Base-by-base conservation (phyloP, 192 early-diverging fungal species). In the Coemansia sp. region DNA sequence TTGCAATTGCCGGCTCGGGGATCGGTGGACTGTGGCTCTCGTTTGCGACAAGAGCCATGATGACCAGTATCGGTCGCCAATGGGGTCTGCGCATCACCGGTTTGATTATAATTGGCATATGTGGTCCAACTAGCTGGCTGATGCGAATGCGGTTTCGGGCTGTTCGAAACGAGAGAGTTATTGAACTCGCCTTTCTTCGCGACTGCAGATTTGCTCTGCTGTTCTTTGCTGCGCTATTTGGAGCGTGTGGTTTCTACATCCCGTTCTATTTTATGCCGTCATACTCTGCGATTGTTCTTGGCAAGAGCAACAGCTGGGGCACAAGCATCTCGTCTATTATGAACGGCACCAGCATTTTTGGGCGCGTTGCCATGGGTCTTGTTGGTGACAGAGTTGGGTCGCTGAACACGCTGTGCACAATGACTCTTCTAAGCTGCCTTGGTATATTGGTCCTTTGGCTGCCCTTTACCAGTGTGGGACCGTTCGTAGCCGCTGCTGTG, bases 11-110 rank as follows among this genome's bases (percentile, higher is more conserved):
- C 15, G 92, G 90, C 1, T 74, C 82, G 3, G 86, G 86, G 12
- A 55, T 92, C 4, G 92, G 92, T 36, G 90, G 90, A 8, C 73
- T 93, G 14, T 82, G 74, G 50, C 48, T 92, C 20, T 73, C 86
- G 12, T 83, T 83, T 48, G 74, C 87, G 0, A 73, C 75, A 0
- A 82, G 83, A n/a, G 67, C 68, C 2, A 73, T 89, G 37, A 76
- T 93, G 1, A 64, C 74, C 11, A 37, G 34, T 2, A 15, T 90
- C 15, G 90, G 88, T 0, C 71, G 78, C 47, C 52, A 70, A 18
- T 91, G 89, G 87, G 78, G 87, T 3, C 75, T 95, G 12, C 84
- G 90, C 17, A 81, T 89, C 40, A 82, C 79, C n/a, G 88, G 85
- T 9, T 58, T 87, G 7, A 67, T 88, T 3, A 54, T 71, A 2